Evolutionary conservation across 352 stramenopile species (phyloP), one percentile per base, ranked within the genome.

Genomic region (Globisporangium okanoganense): DNA sequence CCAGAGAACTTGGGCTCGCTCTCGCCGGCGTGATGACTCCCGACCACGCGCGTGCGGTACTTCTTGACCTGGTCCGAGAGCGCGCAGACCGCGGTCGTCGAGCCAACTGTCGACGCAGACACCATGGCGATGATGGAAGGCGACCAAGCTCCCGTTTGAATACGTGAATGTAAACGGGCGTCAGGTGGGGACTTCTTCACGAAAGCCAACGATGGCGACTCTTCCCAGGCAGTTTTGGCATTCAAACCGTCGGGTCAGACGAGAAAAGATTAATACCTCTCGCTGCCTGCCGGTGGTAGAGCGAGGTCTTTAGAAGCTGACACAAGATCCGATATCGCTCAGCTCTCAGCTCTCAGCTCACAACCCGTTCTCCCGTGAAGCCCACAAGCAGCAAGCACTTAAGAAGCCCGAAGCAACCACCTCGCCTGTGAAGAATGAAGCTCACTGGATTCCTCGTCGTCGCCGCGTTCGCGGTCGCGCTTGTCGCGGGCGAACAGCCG

Each of bases 31-130:
- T 73, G 56, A 16, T 62, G 55, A 52, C 69, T 71, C 9, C 73
- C 65, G 10, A 93, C 75, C 14, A 80, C 62, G 9, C 84, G 82
- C 25, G 83, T 62, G n/a, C 80, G 80, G 45, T 93, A 91, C 57
- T 89, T 95, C 62, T 88, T 88, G 16, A 93, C 81, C 47, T 95
- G 79, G 62, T 93, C 85, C 12, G 83, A 87, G 13, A 91, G 75
- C 38, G 85, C 83, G 40, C 81, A 85, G 27, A 89, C 76, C 13
- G 76, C 66, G 2, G 83, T 93, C 8, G 73, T 87, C 20, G 75
- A 70, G 22, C 80, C 82, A 24, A 95, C 82, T 3, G 73, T 89
- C 36, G 75, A 79, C 18, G 71, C 72, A 1, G 76, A 85, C 18
- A 88, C 68, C 77, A 90, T 92, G 41, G n/a, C 1, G 18, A 4